Evolutionary conservation across 2,329 filamentous ascomycete genomes (phyloP).

Genomic region (Aspergillus arachidicola): DNA sequence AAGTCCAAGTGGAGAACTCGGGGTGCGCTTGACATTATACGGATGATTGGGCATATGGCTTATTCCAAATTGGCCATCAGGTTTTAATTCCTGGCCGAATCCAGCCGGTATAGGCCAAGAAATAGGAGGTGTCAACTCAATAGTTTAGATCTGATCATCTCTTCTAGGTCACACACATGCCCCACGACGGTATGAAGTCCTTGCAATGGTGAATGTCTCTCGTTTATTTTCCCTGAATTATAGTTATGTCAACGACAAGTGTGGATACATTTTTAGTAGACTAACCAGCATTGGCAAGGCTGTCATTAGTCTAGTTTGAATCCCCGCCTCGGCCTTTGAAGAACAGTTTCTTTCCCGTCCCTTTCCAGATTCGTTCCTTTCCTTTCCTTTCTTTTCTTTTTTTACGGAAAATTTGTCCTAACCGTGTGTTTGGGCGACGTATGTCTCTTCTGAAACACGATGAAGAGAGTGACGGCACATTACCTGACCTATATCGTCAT

Average conservation of each 20-base stretch:
- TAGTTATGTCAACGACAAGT: background rate
- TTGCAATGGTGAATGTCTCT: background rate
- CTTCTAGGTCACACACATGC: background rate
- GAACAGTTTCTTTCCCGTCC: background rate
- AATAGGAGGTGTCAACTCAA: background rate
- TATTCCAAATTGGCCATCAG: background rate
- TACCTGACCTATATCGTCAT: background rate
- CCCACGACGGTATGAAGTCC: background rate
- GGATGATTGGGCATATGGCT: background rate
- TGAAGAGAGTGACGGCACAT: background rate
- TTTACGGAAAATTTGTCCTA: background rate
- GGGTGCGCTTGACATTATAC: background rate
- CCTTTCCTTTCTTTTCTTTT: background rate
- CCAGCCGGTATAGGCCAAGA: background rate
- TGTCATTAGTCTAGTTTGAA: background rate
- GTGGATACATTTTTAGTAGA: background rate
- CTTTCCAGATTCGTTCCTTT: background rate
- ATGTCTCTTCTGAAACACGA: background rate
- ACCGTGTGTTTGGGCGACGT: background rate
- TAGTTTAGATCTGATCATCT: background rate
- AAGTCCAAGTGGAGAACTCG: background rate
- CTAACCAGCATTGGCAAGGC: background rate
- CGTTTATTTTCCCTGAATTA: background rate
- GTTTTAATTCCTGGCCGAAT: background rate
- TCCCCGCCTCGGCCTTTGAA: background rate